phyloP scores from a whole-genome alignment of 352 stramenopile genomes.

The Phytophthora litchii region DNA sequence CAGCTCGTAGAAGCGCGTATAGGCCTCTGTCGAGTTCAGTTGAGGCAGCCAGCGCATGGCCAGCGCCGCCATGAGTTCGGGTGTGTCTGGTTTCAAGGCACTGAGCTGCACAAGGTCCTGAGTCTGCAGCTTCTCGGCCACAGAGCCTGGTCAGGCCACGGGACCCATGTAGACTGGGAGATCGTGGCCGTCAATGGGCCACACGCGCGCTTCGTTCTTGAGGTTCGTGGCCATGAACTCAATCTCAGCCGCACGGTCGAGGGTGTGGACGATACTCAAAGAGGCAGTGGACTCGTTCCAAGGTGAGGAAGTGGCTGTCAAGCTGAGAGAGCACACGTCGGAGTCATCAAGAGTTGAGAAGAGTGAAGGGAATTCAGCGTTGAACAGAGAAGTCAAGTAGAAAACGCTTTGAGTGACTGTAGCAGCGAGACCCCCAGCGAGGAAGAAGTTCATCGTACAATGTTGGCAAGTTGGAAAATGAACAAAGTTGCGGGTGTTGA shows the following conservation, averaged over 20 bases:
- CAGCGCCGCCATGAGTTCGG: slow-evolving; percentile 27
- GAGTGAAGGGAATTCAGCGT: neutral
- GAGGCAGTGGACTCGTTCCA: slow-evolving; percentile 4
- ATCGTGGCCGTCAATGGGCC: slow-evolving; percentile 26
- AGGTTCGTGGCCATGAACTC: slow-evolving; percentile 28
- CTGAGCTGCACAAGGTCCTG: slow-evolving; percentile 29
- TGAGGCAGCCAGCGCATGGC: slow-evolving; percentile 21
- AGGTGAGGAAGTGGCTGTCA: neutral
- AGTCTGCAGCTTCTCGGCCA: slow-evolving; percentile 30
- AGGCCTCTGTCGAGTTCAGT: slow-evolving; percentile 27
- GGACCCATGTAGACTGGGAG: slow-evolving; percentile 44
- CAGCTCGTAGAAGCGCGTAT: slow-evolving; percentile 39
- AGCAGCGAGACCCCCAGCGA: slow-evolving; percentile 14
- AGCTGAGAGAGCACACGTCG: slow-evolving; percentile 11
- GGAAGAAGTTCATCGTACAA: slow-evolving; percentile 24
- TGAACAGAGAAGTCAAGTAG: slow-evolving; percentile 16
- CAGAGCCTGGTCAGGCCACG: slow-evolving; percentile 30
- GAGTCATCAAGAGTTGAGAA: slow-evolving; percentile 1
- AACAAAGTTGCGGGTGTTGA: no score
- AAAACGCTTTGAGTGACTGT: slow-evolving; percentile 25
- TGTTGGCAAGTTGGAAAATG: slow-evolving; percentile 30
- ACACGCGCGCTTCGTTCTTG: slow-evolving; percentile 36
- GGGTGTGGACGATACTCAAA: slow-evolving; percentile 26
- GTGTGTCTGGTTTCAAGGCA: slow-evolving; percentile 26
- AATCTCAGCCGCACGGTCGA: slow-evolving; percentile 22